Evolutionary conservation across 2,329 filamentous ascomycete species (phyloP), one percentile per base, ranked within the genome.

Genomic region (Fusarium floridanum): DNA sequence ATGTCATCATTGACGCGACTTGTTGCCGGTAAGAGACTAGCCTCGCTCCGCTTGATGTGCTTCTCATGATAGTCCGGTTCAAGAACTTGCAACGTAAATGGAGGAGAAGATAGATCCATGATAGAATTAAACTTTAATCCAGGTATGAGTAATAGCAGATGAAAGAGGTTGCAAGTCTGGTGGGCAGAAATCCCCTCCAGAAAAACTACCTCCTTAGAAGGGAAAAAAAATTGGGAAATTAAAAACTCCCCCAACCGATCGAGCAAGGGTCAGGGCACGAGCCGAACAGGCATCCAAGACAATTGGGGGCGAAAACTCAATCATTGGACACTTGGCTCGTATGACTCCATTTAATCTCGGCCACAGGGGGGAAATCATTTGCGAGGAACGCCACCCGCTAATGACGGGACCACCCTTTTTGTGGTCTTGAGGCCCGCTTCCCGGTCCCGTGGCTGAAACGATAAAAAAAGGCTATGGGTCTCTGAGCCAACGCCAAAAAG

Each of bases 1-100:
- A 74, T 65, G 32, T 74, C 72, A 55, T 74, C 72, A 10, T 73
- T 64, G 43, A 69, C 61, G 24, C 72, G 72, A 45, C 67, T 65
- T 20, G 64, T 70, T 3, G 72, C 72, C 3, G 72, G 72, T 16
- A 74, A n/a, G 2, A 74, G 68, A 32, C 16, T 48, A 17, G 62
- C 45, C 11, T 70, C 56, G 16, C 45, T 50, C 6, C 64, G 17
- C 27, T n/a, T 72, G 0, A 17, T 24, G 8, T 29, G 29, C 12
- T 34, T 62, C 3, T 41, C 20, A 10, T 41, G 11, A 9, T 61
- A 50, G 24, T 74, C 61, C 4, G 39, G 39, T 17, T 73, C 64
- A 7, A 74, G n/a, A 6, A 72, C 24, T 2, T 61, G 56, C 3
- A 75, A 59, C 4, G 72, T 75, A 24, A 64, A 74, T 2, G 71